phyloP scores from a whole-genome alignment of 2,329 filamentous ascomycete species.

The Alternaria longipes region DNA sequence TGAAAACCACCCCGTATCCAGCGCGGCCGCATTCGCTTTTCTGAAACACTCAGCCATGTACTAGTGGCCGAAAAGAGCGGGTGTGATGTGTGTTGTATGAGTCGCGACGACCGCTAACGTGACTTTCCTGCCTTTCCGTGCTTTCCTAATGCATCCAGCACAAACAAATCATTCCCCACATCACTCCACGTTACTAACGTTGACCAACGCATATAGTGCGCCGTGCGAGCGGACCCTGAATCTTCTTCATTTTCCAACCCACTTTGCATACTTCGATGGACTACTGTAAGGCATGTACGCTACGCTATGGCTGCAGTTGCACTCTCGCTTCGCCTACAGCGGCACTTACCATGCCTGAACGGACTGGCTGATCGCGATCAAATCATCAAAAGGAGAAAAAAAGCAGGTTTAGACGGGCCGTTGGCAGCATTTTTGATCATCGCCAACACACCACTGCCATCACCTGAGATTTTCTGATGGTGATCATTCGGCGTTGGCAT shows the following conservation, averaged over 20 bases:
- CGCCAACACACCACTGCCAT: not conserved
- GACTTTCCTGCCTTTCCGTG: not conserved
- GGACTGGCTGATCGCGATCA: not conserved
- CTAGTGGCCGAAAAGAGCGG: slow-evolving; percentile 3
- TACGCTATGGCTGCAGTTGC: slow-evolving; percentile 2
- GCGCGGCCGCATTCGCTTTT: slow-evolving; percentile 1
- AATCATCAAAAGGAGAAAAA: not conserved
- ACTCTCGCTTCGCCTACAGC: slow-evolving; percentile 1
- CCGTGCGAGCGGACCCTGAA: slow-evolving; percentile 6
- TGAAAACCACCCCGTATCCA: slow-evolving; percentile 1
- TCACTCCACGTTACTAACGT: slow-evolving; percentile 1
- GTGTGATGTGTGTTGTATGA: not conserved
- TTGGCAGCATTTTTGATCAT: not conserved
- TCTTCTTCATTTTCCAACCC: slow-evolving; percentile 2
- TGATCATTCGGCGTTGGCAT: slow-evolving; percentile 2
- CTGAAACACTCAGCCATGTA: not conserved
- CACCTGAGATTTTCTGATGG: slow-evolving; percentile 1
- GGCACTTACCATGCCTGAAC: not conserved
- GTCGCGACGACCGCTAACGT: not conserved
- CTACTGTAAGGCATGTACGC: not conserved
- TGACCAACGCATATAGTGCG: not conserved
- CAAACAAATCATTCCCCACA: slow-evolving; percentile 3
- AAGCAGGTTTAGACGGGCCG: slow-evolving; percentile 7
- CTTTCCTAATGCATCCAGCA: slow-evolving; percentile 4
- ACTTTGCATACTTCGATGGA: not conserved